Evolutionary conservation across 2,329 filamentous ascomycete species (phyloP).

Genomic region (Fusarium floridanum): DNA sequence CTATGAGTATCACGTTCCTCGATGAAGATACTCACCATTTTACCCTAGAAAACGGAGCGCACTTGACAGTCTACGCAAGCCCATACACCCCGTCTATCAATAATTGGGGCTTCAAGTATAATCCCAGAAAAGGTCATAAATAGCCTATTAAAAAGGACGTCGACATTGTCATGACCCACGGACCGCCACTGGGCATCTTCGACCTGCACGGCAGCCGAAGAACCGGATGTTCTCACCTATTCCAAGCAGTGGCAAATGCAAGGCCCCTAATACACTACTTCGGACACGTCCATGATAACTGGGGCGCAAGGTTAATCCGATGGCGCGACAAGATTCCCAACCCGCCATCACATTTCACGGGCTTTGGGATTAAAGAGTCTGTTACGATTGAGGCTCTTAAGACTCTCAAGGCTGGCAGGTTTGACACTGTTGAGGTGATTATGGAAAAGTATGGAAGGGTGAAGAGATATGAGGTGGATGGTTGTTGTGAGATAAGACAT

Average conservation of each 20-base stretch:
- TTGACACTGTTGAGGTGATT: neutral
- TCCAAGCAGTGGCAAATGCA: conserved; percentile 42
- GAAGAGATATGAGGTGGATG: neutral
- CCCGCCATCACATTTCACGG: conserved; percentile 57
- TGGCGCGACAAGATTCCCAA: conserved; percentile 55
- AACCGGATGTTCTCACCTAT: conserved; percentile 47
- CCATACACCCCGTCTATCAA: conserved; percentile 57
- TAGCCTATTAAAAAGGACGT: conserved; percentile 39
- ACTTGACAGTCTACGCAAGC: conserved; percentile 59
- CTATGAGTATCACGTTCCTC: conserved; percentile 56
- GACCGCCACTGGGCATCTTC: conserved; percentile 55
- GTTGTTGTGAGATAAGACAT: conserved; percentile 14
- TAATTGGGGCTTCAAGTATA: conserved; percentile 60
- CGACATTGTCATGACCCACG: conserved; percentile 51
- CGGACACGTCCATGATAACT: conserved; percentile 50
- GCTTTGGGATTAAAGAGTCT: conserved; percentile 61
- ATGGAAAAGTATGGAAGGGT: neutral
- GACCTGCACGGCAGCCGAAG: conserved; percentile 50
- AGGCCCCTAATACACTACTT: conserved; percentile 53
- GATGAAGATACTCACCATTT: conserved; percentile 59
- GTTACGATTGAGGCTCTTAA: conserved; percentile 51
- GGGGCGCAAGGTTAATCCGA: conserved; percentile 57
- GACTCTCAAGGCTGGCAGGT: neutral
- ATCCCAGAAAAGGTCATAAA: conserved; percentile 30
- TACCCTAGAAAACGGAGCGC: conserved; percentile 56